Conservation (phyloP, 257 asterid species). For the Cinchona pubescens region DNA sequence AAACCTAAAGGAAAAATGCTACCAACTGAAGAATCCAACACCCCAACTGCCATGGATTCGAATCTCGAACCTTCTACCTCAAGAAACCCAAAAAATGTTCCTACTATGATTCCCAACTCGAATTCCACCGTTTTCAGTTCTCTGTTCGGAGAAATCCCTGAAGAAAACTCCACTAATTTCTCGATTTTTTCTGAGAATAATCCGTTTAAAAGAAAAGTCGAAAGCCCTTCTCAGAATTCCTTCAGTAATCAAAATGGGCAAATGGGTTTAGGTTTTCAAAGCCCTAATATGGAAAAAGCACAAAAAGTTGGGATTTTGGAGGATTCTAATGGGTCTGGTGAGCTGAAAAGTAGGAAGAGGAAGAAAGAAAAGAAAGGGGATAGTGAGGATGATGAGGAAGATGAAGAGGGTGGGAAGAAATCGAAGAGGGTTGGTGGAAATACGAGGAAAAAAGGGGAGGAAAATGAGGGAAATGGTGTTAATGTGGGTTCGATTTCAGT, state of each 20-base stretch:
- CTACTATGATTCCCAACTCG: conserved; percentile 24
- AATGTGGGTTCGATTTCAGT: background rate
- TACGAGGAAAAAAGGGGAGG: background rate
- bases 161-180: conserved; percentile 24
- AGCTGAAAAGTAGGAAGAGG: conserved; percentile 36
- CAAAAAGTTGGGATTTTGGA: conserved; percentile 11
- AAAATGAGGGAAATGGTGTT: background rate
- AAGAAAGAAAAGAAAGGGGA: conserved; percentile 31
- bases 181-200: conserved; percentile 69
- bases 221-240: conserved; percentile 20
- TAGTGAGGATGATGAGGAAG: conserved; percentile 23
- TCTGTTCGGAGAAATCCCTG: conserved; percentile 52
- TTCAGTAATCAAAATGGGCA: conserved; percentile 5
- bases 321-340: conserved; percentile 26
- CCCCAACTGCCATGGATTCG: conserved; percentile 1
- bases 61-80: conserved; percentile 6
- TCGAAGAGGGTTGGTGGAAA: conserved; percentile 22
- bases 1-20: conserved; percentile 11
- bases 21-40: background rate
- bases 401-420: conserved; percentile 31
- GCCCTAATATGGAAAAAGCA: background rate
- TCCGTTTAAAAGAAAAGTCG: conserved; percentile 62
- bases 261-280: background rate
- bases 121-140: conserved; percentile 49
- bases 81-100: background rate